These are phyloP conservation scores for Blastomyces silverae DNA, from an alignment of 2,329 filamentous ascomycete species.

Conservation along the genomic window DNA sequence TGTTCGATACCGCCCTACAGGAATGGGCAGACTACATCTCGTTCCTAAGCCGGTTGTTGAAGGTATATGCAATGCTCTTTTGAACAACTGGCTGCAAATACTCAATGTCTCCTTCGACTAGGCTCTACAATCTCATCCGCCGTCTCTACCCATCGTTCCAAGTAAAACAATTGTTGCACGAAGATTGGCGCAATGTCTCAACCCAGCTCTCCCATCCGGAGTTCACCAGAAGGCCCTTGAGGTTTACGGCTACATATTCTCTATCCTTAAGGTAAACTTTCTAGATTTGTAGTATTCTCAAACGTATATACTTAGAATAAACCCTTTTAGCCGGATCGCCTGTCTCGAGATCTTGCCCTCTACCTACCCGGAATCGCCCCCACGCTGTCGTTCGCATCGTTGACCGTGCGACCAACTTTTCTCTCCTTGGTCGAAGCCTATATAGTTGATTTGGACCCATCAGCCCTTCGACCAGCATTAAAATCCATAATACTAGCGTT, in stretches of 20 bases:
- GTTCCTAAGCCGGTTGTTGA: conserved; percentile 82
- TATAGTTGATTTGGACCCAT: conserved; percentile 64
- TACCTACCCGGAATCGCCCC: conserved; percentile 86
- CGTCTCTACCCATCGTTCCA: conserved; percentile 65
- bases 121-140: conserved; percentile 81
- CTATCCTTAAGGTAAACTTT: conserved; percentile 61
- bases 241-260: conserved; percentile 85
- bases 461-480: conserved; percentile 72
- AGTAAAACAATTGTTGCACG: conserved; percentile 79
- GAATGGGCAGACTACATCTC: conserved; percentile 99
- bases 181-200: conserved; percentile 88
- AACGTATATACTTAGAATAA: not conserved
- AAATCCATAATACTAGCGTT: conserved; percentile 86
- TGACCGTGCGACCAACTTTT: conserved; percentile 80
- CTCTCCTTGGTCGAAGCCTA: conserved; percentile 76
- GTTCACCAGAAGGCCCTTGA: conserved; percentile 97
- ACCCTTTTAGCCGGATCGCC: conserved; percentile 52
- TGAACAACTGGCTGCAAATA: not conserved
- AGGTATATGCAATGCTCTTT: conserved; percentile 51
- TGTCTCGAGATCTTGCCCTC: conserved; percentile 74
- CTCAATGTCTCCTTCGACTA: conserved; percentile 32
- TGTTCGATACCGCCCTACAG: conserved; percentile 89
- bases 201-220: conserved; percentile 84
- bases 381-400: conserved; percentile 87
- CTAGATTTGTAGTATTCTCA: not conserved